phyloP scores from a whole-genome alignment of 2,329 filamentous ascomycete genomes.

The Cylindrodendrum hubeiense region DNA sequence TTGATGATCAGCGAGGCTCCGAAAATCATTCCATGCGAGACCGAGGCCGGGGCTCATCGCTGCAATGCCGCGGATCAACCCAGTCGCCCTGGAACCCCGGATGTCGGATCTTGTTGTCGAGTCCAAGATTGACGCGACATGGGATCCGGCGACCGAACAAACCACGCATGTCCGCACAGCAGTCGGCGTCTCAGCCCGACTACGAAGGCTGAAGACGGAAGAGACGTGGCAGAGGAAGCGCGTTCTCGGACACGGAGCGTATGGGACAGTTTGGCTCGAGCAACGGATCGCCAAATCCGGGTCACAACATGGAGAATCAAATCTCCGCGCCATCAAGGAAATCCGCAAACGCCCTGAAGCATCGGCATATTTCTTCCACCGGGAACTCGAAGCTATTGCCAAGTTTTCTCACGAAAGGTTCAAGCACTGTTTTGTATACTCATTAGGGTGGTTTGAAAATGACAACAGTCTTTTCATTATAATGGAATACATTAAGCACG shows the following conservation, averaged over 20 bases:
- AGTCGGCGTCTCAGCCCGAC: slow-evolving; percentile 2
- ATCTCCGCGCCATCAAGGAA: not conserved
- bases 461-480: slow-evolving; percentile 3
- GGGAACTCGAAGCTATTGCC: not conserved
- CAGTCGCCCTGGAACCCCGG: not conserved
- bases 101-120: slow-evolving; percentile 11
- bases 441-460: slow-evolving; percentile 6
- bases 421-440: slow-evolving; percentile 7
- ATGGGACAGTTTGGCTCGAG: not conserved
- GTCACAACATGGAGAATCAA: not conserved
- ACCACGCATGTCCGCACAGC: slow-evolving; percentile 7
- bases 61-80: not conserved
- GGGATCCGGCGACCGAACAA: slow-evolving; percentile 1
- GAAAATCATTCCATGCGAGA: too few relatives aligned
- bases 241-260: slow-evolving; percentile 1
- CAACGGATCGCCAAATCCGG: not conserved
- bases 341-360: too few relatives aligned
- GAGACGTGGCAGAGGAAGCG: slow-evolving; percentile 12
- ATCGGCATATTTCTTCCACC: not conserved
- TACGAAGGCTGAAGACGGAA: not conserved
- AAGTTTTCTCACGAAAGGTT: not conserved
- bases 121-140: slow-evolving; percentile 8
- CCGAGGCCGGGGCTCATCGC: too few relatives aligned
- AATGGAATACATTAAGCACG: slow-evolving; percentile 8
- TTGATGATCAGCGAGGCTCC: too few relatives aligned